Percentiles rank a stretch among this genome's conserved stretches.
Evolutionary conservation across 2,329 filamentous ascomycete species (phyloP).

Genomic region (Magnaporthiopsis rhizophila): DNA sequence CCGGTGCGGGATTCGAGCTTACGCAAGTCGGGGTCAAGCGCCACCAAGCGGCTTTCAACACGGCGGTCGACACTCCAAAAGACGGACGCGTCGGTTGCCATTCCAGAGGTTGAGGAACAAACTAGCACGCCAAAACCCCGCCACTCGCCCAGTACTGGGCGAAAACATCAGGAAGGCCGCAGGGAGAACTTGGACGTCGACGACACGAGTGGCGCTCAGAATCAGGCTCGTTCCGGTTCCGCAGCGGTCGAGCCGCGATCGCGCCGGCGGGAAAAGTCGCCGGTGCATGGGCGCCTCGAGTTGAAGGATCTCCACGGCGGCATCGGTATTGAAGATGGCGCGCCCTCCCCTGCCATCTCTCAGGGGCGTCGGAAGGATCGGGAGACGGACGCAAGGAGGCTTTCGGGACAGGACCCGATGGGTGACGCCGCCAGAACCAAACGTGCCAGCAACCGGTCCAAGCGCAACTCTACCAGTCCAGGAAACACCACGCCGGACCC

Average conservation of each 20-base stretch:
- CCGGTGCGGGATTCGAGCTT: slow-evolving; percentile 63
- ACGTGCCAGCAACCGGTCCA: too few relatives aligned
- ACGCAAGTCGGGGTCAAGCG: slow-evolving; percentile 43
- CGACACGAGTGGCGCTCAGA: too few relatives aligned
- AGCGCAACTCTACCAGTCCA: too few relatives aligned
- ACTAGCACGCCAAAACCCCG: background rate
- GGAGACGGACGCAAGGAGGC: slow-evolving; percentile 37
- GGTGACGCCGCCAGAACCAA: slow-evolving; percentile 21
- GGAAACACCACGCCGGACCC: slow-evolving; percentile 18
- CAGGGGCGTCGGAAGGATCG: slow-evolving; percentile 47
- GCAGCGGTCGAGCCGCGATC: too few relatives aligned
- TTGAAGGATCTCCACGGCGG: slow-evolving; percentile 12
- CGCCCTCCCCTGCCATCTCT: slow-evolving; percentile 61
- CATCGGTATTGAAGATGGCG: slow-evolving; percentile 49
- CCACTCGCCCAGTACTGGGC: background rate
- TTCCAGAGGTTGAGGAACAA: slow-evolving; percentile 19
- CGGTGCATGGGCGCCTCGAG: too few relatives aligned
- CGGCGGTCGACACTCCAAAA: too few relatives aligned
- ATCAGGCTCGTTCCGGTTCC: too few relatives aligned
- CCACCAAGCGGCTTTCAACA: slow-evolving; percentile 28
- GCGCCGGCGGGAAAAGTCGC: too few relatives aligned
- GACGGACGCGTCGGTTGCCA: slow-evolving; percentile 29
- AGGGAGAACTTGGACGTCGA: background rate
- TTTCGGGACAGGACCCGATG: slow-evolving; percentile 39
- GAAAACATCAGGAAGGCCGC: background rate